Percentiles rank a stretch among this genome's conserved stretches.
phyloP scores from a whole-genome alignment of 2,329 filamentous ascomycete species.

The Ophiostoma triangulosporum region DNA sequence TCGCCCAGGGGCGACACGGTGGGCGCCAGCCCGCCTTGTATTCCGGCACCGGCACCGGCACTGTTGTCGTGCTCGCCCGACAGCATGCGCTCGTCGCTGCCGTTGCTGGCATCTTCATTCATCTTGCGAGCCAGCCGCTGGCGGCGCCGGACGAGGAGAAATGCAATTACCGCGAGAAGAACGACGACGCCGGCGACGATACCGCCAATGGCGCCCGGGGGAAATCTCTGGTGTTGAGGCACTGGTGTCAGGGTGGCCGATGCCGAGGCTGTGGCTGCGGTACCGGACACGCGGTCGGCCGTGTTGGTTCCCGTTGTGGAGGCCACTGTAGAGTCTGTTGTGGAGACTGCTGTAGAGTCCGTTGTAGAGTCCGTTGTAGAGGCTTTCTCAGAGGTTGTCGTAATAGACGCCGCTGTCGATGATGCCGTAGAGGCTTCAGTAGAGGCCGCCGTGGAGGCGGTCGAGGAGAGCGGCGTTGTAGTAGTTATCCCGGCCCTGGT shows the following conservation, averaged over 20 bases:
- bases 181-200: constrained; percentile 19
- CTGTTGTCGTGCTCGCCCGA: neutral
- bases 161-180: constrained; percentile 18
- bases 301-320: neutral
- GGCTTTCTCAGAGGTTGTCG: too few species aligned
- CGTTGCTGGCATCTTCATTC: neutral
- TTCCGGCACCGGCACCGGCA: too few species aligned
- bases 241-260: neutral
- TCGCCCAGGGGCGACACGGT: constrained; percentile 3
- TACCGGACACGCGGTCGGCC: neutral
- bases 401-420: too few species aligned
- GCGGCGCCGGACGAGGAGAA: constrained; percentile 11
- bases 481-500: neutral
- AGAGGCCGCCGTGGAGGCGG: neutral
- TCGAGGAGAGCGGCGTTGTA: neutral
- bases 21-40: neutral
- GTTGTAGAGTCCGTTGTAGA: too few species aligned
- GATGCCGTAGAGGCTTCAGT: too few species aligned
- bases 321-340: neutral
- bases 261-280: neutral
- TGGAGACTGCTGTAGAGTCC: constrained; percentile 12
- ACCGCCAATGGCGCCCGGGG: constrained; percentile 23
- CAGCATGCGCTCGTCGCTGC: neutral
- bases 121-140: neutral
- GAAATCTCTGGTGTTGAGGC: constrained; percentile 10